Conservation (phyloP, 2,329 filamentous ascomycete genomes). For the Chaetoscypha palmicola region DNA sequence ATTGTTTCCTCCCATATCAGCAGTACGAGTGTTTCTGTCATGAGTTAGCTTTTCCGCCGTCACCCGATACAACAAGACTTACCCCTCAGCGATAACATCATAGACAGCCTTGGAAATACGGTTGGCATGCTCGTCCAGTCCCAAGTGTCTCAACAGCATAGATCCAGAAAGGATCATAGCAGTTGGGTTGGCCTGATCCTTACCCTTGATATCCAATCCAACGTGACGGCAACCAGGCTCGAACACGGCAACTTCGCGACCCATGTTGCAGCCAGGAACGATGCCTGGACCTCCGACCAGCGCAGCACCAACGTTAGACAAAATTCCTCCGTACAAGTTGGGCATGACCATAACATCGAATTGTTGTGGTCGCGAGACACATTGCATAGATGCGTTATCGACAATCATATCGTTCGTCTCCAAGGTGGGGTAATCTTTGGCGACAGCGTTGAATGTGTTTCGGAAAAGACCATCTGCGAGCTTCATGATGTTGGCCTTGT, state of each 20-base stretch:
- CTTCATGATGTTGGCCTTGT: constrained; percentile 99
- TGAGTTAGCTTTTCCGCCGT: constrained; percentile 26
- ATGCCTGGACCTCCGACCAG: constrained; percentile 95
- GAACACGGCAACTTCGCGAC: constrained; percentile 94
- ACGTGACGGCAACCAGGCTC: constrained; percentile 99
- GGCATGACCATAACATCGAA: constrained; percentile 99
- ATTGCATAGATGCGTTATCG: constrained; percentile 99
- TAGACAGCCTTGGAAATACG: constrained; percentile 85
- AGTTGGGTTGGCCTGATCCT: constrained; percentile 97
- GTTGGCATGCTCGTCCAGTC: constrained; percentile 96
- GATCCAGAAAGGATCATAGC: constrained; percentile 90
- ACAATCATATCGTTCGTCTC: constrained; percentile 99
- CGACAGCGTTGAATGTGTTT: constrained; percentile 88
- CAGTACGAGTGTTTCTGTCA: constrained; percentile 72
- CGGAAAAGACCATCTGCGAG: constrained; percentile 97
- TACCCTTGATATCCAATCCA: constrained; percentile 98
- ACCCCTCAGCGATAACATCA: constrained; percentile 81
- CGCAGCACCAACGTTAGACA: constrained; percentile 97
- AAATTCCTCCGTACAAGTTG: constrained; percentile 96
- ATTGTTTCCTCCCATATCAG: constrained; percentile 88
- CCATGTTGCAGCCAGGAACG: constrained; percentile 99
- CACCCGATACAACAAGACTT: constrained; percentile 32
- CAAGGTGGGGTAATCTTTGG: constrained; percentile 91
- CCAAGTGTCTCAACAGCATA: constrained; percentile 96
- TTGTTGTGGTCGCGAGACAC: constrained; percentile 90